Percentiles rank a stretch among this genome's conserved stretches.
These are phyloP conservation scores for Mikania micrantha DNA, from an alignment of 129 eudicot genomes.

Conservation along the genomic window DNA sequence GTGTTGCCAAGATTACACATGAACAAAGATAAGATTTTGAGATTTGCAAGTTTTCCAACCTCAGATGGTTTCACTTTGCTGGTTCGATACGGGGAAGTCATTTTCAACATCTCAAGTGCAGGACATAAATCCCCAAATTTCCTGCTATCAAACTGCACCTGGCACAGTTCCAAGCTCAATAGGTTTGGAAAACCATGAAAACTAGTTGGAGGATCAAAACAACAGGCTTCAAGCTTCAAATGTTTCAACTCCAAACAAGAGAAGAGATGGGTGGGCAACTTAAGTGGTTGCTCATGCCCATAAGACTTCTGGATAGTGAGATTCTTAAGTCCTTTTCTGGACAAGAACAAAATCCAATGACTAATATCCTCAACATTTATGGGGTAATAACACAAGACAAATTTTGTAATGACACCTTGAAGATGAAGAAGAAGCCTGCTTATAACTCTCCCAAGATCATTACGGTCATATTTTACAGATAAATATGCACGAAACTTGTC, in stretches of 20 bases:
- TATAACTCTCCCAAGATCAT: neutral
- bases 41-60: neutral
- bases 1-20: neutral
- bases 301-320: neutral
- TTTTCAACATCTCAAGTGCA: neutral
- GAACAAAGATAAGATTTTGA: neutral
- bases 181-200: conserved; percentile 20
- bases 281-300: neutral
- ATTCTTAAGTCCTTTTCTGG: neutral
- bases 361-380: neutral
- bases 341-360: neutral
- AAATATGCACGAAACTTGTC: neutral
- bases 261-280: conserved; percentile 6
- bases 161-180: neutral
- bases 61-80: neutral
- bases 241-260: conserved; percentile 6
- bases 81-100: neutral
- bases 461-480: no score
- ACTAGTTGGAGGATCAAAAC: neutral
- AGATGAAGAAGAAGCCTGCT: neutral
- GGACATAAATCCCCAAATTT: neutral
- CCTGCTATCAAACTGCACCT: neutral
- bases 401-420: neutral
- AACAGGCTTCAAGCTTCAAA: neutral
- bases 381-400: neutral